Conservation (phyloP, 2,329 filamentous ascomycete genomes). For the Curvularia verruculosa region DNA sequence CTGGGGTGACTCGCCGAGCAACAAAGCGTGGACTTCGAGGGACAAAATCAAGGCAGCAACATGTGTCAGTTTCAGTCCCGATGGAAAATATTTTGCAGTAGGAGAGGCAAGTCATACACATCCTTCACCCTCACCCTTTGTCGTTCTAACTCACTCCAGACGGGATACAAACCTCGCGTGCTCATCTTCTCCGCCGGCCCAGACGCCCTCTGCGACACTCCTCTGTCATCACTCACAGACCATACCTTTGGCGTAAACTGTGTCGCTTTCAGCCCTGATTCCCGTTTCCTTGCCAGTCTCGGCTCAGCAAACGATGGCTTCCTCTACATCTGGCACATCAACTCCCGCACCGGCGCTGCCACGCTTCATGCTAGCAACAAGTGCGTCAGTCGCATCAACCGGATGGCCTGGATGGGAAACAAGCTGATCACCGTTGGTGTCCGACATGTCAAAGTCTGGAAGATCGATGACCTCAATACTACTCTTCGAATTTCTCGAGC, state of each 20-base stretch:
- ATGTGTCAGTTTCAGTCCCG: conserved; percentile 84
- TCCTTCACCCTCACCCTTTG: neutral
- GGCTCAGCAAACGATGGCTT: conserved; percentile 92
- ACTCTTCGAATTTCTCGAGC: conserved; percentile 53
- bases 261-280: conserved; percentile 88
- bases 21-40: conserved; percentile 82
- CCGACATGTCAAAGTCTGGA: conserved; percentile 93
- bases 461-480: conserved; percentile 69
- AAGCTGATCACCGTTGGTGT: conserved; percentile 85
- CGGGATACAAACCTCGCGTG: conserved; percentile 89
- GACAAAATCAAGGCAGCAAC: conserved; percentile 95
- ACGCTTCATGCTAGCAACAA: conserved; percentile 86
- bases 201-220: conserved; percentile 78
- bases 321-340: conserved; percentile 87
- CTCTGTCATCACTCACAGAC: conserved; percentile 84
- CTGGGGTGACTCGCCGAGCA: conserved; percentile 63
- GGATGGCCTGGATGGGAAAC: conserved; percentile 89
- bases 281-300: conserved; percentile 83
- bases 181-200: conserved; percentile 82
- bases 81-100: conserved; percentile 86
- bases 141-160: conserved; percentile 56
- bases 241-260: conserved; percentile 89
- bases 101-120: conserved; percentile 68
- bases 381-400: conserved; percentile 83
- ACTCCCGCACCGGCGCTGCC: conserved; percentile 78